A percentile compares a stretch with the other conserved stretches of the same genome.
Conservation (phyloP, 768 basidiomycete species). For the Leccinum uliginosum region DNA sequence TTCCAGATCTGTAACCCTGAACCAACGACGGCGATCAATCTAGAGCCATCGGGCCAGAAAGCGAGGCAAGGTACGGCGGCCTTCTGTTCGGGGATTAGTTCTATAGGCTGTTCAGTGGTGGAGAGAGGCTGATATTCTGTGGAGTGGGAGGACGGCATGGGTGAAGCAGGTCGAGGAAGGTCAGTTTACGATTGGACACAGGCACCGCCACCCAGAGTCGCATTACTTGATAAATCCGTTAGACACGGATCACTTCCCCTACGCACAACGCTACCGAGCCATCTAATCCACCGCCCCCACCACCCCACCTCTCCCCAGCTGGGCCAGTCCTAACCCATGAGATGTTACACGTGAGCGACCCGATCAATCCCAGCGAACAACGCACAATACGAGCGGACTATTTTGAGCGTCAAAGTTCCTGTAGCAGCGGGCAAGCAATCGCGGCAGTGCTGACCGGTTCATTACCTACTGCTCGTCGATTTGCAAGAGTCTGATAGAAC, state of each 20-base stretch:
- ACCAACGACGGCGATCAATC: slow-evolving; percentile 23
- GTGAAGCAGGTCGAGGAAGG: slow-evolving; percentile 4
- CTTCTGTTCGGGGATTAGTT: slow-evolving; percentile 18
- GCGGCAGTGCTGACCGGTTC: background rate
- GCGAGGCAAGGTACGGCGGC: slow-evolving; percentile 15
- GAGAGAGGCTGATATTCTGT: background rate
- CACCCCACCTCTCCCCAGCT: background rate
- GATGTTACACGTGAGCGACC: background rate
- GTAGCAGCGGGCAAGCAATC: background rate
- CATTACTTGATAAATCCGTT: slow-evolving; percentile 15
- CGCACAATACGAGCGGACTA: background rate
- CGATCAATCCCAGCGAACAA: background rate
- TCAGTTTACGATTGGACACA: background rate
- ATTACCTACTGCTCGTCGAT: background rate
- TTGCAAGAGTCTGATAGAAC: background rate
- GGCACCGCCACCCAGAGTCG: slow-evolving; percentile 12
- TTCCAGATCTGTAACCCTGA: slow-evolving; percentile 26
- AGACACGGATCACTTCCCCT: background rate
- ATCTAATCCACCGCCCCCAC: background rate
- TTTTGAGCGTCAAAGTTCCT: background rate
- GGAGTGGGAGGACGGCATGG: slow-evolving; percentile 12
- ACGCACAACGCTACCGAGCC: background rate
- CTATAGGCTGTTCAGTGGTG: slow-evolving; percentile 7
- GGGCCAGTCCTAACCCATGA: background rate
- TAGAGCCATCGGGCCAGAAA: slow-evolving; percentile 25